phyloP scores from a whole-genome alignment of 2,329 filamentous ascomycete species.

The Acarospora socialis region DNA sequence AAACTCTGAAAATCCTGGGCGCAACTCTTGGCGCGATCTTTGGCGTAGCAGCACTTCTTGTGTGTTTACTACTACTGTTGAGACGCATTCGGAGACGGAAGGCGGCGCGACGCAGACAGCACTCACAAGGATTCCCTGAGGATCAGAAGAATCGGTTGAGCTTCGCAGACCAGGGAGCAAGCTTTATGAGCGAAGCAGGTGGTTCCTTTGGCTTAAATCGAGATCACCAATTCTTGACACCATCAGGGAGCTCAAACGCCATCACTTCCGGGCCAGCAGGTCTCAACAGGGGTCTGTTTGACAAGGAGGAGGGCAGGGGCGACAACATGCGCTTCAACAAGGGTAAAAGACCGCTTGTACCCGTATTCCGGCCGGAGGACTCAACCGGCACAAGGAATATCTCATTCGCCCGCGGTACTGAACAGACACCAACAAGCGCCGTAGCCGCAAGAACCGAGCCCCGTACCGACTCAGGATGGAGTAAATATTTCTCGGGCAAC shows the following conservation, averaged over 20 bases:
- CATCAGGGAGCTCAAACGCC: too few relatives aligned
- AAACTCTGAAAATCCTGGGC: constrained; percentile 52
- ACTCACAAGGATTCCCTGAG: constrained; percentile 30
- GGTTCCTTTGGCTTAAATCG: constrained; percentile 5
- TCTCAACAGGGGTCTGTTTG: too few relatives aligned
- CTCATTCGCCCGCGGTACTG: too few relatives aligned
- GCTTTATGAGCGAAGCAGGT: constrained; percentile 25
- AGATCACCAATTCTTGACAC: too few relatives aligned
- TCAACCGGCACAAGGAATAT: too few relatives aligned
- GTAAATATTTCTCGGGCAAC: constrained; percentile 32
- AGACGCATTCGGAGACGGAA: constrained; percentile 46
- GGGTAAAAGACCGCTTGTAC: too few relatives aligned
- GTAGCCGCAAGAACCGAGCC: constrained; percentile 24
- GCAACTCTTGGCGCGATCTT: constrained; percentile 71
- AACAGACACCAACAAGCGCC: too few relatives aligned
- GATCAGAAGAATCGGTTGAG: constrained; percentile 45
- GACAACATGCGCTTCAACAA: too few relatives aligned
- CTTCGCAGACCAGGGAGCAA: constrained; percentile 22
- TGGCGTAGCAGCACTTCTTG: constrained; percentile 56
- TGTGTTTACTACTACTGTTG: constrained; percentile 55
- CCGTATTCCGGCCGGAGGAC: too few relatives aligned
- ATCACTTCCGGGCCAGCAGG: too few relatives aligned
- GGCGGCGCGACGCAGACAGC: constrained; percentile 31
- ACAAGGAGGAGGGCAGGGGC: too few relatives aligned
- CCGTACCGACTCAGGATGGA: constrained; percentile 34